phyloP scores from a whole-genome alignment of 768 basidiomycete species.

The Tulasnella sp. region DNA sequence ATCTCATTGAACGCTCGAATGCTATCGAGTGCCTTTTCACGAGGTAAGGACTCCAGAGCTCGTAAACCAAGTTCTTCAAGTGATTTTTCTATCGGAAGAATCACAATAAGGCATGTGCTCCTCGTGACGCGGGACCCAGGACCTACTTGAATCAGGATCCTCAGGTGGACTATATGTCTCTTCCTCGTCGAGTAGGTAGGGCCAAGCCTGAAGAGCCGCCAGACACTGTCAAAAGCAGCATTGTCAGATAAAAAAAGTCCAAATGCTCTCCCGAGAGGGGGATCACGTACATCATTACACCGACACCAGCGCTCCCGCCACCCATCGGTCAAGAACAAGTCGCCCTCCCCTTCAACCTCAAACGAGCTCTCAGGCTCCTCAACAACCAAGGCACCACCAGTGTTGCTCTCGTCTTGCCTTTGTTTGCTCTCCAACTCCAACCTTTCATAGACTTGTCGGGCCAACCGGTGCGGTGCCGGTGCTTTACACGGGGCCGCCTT shows the following conservation, averaged over 20 bases:
- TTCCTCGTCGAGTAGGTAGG: constrained; percentile 54
- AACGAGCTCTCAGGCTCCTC: constrained; percentile 1
- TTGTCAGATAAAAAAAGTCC: background rate
- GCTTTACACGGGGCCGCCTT: constrained; percentile 37
- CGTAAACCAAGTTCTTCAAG: constrained; percentile 77
- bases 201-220: constrained; percentile 38
- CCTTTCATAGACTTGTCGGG: constrained; percentile 35
- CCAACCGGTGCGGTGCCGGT: constrained; percentile 37
- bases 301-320: constrained; percentile 74
- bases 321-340: constrained; percentile 62
- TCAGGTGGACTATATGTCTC: constrained; percentile 78
- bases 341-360: constrained; percentile 43
- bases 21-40: constrained; percentile 72
- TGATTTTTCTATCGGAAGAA: constrained; percentile 43
- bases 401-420: background rate
- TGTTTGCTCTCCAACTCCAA: background rate
- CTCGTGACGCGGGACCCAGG: background rate
- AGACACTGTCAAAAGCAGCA: constrained; percentile 38
- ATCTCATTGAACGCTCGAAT: constrained; percentile 75
- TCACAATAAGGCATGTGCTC: background rate
- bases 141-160: constrained; percentile 68
- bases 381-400: background rate
- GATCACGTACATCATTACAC: constrained; percentile 42
- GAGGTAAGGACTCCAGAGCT: constrained; percentile 58
- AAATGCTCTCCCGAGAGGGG: background rate